These are phyloP conservation scores for Colletotrichum brevisporum DNA, from an alignment of 2,329 filamentous ascomycete species.

Conservation along the genomic window DNA sequence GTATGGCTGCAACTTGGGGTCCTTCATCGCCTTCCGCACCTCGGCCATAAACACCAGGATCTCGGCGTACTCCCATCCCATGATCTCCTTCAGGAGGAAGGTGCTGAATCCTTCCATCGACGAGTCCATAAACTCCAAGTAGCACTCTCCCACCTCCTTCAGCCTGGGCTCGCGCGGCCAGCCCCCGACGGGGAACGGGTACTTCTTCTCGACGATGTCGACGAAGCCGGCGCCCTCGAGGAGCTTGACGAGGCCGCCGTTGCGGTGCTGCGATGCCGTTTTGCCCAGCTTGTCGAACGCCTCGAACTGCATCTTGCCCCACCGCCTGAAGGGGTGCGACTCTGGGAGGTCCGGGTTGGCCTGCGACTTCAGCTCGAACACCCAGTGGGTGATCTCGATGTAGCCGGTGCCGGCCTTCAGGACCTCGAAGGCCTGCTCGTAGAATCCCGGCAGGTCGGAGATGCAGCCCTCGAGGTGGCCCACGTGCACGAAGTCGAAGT, in stretches of 20 bases:
- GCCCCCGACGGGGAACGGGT: constrained; percentile 36
- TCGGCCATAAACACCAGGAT: constrained; percentile 43
- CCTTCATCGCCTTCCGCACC: constrained; percentile 36
- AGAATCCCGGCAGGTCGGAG: constrained; percentile 57
- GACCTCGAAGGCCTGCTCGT: constrained; percentile 58
- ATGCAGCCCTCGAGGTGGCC: constrained; percentile 68
- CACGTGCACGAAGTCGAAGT: constrained; percentile 73
- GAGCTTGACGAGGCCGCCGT: constrained; percentile 37
- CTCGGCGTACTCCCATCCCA: constrained; percentile 48
- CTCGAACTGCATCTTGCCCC: constrained; percentile 47
- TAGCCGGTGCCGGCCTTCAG: constrained; percentile 58
- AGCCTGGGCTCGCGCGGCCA: constrained; percentile 38
- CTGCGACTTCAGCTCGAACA: constrained; percentile 42
- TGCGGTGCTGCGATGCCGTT: constrained; percentile 45
- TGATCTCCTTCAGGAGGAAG: constrained; percentile 46
- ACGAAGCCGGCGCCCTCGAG: constrained; percentile 45
- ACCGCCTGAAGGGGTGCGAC: constrained; percentile 34
- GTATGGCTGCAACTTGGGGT: constrained; percentile 10
- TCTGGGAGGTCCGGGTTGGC: constrained; percentile 38
- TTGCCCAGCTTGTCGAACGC: constrained; percentile 49
- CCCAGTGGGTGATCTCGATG: constrained; percentile 43
- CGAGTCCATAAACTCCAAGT: constrained; percentile 43
- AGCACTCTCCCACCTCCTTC: constrained; percentile 39
- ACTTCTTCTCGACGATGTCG: constrained; percentile 34
- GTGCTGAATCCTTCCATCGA: constrained; percentile 48